Evolutionary conservation across 176 grass and related monocot genomes (phyloP).

Genomic region (Otatea glauca): DNA sequence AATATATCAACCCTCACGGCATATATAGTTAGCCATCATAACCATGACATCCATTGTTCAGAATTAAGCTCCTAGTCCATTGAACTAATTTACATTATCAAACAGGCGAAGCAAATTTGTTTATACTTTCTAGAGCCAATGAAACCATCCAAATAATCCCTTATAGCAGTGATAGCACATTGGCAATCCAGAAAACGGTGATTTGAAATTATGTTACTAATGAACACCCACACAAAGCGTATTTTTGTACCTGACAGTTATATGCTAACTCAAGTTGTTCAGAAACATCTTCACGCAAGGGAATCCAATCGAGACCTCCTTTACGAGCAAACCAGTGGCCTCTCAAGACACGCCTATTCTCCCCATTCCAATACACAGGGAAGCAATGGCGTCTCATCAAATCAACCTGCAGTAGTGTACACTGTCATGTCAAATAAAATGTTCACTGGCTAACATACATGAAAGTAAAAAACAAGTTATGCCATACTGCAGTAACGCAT

Average conservation of each 20-base stretch:
- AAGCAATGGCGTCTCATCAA: conserved; percentile 92
- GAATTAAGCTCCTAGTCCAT: neutral
- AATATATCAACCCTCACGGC: neutral
- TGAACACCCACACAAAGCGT: neutral
- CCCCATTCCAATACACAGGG: conserved; percentile 98
- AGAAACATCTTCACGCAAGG: conserved; percentile 89
- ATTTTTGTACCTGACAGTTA: conserved; percentile 64
- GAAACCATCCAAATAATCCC: neutral
- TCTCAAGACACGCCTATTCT: conserved; percentile 91
- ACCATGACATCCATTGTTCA: conserved; percentile 21
- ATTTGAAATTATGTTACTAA: conserved; percentile 10
- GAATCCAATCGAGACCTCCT: conserved; percentile 94
- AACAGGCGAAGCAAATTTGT: conserved; percentile 16
- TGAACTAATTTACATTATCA: conserved; percentile 18
- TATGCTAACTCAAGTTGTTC: conserved; percentile 92
- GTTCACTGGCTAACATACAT: conserved; percentile 8
- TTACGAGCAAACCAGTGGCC: conserved; percentile 94
- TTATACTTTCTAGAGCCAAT: conserved; percentile 10
- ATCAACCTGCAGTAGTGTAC: conserved; percentile 69
- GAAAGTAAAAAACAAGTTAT: neutral
- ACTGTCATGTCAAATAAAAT: conserved; percentile 6
- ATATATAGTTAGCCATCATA: neutral
- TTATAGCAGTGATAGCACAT: neutral
- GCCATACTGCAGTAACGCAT: neutral
- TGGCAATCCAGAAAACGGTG: neutral